Percentiles rank a stretch among this genome's conserved stretches.
Evolutionary conservation across 805 yeast species (phyloP).

Genomic region (Candida krabiensis): DNA sequence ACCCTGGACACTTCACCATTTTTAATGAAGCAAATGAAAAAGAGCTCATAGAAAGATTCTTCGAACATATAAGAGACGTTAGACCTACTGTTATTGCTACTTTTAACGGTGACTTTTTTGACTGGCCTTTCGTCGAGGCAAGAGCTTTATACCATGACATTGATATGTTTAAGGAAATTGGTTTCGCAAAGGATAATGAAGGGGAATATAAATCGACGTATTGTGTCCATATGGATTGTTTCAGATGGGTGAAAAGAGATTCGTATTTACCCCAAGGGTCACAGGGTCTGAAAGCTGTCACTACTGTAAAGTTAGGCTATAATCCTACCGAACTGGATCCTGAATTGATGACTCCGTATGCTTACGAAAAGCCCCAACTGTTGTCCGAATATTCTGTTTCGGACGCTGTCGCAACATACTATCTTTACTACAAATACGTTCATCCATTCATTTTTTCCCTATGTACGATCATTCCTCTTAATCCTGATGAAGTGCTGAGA

Average conservation of each 20-base stretch:
- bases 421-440: slow-evolving; percentile 92
- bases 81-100: slow-evolving; percentile 97
- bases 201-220: slow-evolving; percentile 91
- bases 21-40: slow-evolving; percentile 89
- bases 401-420: slow-evolving; percentile 98
- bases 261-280: slow-evolving; percentile 97
- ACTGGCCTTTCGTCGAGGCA: slow-evolving; percentile 97
- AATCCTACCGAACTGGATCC: slow-evolving; percentile 97
- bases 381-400: slow-evolving; percentile 97
- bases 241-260: slow-evolving; percentile 96
- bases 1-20: slow-evolving; percentile 83
- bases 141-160: slow-evolving; percentile 82
- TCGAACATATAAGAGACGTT: slow-evolving; percentile 85
- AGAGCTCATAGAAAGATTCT: slow-evolving; percentile 70
- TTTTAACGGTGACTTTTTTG: slow-evolving; percentile 97
- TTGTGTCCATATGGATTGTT: slow-evolving; percentile 97
- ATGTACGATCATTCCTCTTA: slow-evolving; percentile 91
- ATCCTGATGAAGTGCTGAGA: slow-evolving; percentile 93
- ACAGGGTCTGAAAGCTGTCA: slow-evolving; percentile 97
- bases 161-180: slow-evolving; percentile 89
- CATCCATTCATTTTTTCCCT: slow-evolving; percentile 96
- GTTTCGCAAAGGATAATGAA: slow-evolving; percentile 84
- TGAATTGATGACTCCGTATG: slow-evolving; percentile 97
- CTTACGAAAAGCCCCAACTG: slow-evolving; percentile 87
- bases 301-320: slow-evolving; percentile 92